phyloP scores from a whole-genome alignment of 139 green algal genomes.

The Auxenochlorella pyrenoidosa region DNA sequence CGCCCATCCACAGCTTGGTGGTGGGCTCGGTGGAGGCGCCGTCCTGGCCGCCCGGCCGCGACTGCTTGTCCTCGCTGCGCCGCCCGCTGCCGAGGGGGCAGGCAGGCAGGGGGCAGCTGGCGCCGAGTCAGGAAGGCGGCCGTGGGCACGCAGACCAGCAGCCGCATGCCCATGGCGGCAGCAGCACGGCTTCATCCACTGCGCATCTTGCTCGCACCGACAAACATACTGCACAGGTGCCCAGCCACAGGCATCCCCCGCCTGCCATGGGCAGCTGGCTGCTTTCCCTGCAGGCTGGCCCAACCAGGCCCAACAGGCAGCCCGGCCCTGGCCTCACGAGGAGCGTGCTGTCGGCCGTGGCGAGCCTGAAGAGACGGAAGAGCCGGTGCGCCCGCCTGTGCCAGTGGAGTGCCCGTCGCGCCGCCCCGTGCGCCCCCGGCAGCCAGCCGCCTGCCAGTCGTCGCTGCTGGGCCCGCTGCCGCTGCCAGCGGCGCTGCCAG shows the following conservation, averaged over 20 bases:
- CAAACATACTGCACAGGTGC: no score
- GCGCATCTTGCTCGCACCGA: no score
- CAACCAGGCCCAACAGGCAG: not conserved
- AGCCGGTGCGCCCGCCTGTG: not conserved
- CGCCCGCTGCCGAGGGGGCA: constrained; percentile 1
- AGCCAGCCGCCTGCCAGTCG: constrained; percentile 20
- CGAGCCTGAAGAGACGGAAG: constrained; percentile 19
- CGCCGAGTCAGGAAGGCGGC: not conserved
- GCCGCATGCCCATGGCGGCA: not conserved
- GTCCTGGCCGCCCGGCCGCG: constrained; percentile 23
- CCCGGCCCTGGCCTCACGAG: not conserved
- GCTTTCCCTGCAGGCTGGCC: not conserved
- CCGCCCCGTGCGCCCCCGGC: not conserved
- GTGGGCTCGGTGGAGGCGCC: constrained; percentile 17
- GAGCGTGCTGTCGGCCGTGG: not conserved
- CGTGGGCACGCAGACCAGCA: not conserved
- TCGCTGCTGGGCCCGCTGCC: not conserved
- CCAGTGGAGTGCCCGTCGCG: not conserved
- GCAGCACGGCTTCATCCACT: not conserved
- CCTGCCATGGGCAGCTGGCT: not conserved
- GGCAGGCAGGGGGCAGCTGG: not conserved
- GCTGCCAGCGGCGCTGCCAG: not conserved
- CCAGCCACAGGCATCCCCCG: not conserved
- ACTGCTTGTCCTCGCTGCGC: constrained; percentile 13
- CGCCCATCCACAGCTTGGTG: constrained; percentile 48